Evolutionary conservation across 2,329 filamentous ascomycete species (phyloP).

Genomic region (Colletotrichum sidae): DNA sequence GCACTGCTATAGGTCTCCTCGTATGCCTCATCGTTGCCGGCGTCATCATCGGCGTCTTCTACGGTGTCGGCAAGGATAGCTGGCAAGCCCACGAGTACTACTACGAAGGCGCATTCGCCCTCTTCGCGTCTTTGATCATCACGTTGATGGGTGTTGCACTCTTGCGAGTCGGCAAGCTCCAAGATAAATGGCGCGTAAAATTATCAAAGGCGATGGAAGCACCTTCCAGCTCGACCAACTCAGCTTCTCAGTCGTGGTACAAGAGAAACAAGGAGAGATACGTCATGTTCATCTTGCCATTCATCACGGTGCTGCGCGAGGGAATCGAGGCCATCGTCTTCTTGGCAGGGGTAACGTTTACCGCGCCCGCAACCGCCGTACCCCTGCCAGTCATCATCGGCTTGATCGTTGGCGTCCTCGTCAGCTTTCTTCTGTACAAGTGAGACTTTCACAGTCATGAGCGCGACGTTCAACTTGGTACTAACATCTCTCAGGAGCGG

Average conservation of each 20-base stretch:
- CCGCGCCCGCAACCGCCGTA: conserved; percentile 79
- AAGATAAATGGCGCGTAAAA: conserved; percentile 90
- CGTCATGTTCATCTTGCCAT: conserved; percentile 86
- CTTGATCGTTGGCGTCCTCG: conserved; percentile 71
- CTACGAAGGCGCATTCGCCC: conserved; percentile 83
- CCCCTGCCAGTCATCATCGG: conserved; percentile 82
- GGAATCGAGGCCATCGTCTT: conserved; percentile 90
- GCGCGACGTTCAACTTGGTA: neutral
- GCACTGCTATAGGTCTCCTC: conserved; percentile 67
- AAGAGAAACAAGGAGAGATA: conserved; percentile 72
- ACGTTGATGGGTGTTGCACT: conserved; percentile 83
- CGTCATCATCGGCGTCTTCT: conserved; percentile 77
- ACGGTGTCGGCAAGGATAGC: conserved; percentile 71
- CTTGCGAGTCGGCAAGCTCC: conserved; percentile 83
- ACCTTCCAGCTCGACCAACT: conserved; percentile 45
- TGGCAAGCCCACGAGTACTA: conserved; percentile 79
- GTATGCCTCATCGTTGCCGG: conserved; percentile 72
- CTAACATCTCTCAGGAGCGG: conserved; percentile 49
- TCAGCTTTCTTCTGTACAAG: conserved; percentile 85
- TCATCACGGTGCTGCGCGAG: conserved; percentile 88
- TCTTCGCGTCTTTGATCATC: conserved; percentile 84
- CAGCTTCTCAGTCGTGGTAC: neutral
- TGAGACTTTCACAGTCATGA: conserved; percentile 54
- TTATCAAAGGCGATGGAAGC: conserved; percentile 75
- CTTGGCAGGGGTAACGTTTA: conserved; percentile 84